A percentile compares a stretch with the other conserved stretches of the same genome.
Conservation (phyloP, 1,284 basidiomycete species). For the Cutaneotrichosporon dermatis region DNA sequence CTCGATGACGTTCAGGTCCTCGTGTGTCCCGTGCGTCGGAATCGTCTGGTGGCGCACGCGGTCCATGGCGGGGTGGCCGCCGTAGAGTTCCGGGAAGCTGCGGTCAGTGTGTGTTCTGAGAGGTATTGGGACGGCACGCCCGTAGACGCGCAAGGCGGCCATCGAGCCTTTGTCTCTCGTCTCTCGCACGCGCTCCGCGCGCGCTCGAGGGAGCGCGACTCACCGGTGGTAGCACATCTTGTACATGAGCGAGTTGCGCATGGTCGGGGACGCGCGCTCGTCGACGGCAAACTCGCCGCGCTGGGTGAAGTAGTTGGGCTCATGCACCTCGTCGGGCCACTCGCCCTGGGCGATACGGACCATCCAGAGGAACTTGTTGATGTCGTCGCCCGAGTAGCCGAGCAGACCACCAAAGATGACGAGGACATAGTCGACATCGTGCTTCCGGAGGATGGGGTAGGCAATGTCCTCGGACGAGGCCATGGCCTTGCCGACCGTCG, state of each 20-base stretch:
- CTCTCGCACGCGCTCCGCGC: too few species aligned
- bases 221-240: slow-evolving; percentile 95
- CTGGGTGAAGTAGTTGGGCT: slow-evolving; percentile 90
- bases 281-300: slow-evolving; percentile 92
- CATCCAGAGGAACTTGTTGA: slow-evolving; percentile 99
- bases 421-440: slow-evolving; percentile 97
- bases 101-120: slow-evolving; percentile 1
- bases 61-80: slow-evolving; percentile 67
- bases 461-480: slow-evolving; percentile 87
- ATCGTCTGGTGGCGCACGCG: slow-evolving; percentile 78
- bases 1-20: slow-evolving; percentile 74
- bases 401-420: slow-evolving; percentile 96
- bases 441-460: slow-evolving; percentile 92
- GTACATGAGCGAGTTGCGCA: slow-evolving; percentile 97
- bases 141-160: too few species aligned
- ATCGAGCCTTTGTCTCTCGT: too few species aligned
- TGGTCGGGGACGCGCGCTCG: slow-evolving; percentile 76
- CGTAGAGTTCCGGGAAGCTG: slow-evolving; percentile 82
- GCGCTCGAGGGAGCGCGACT: slow-evolving; percentile 28
- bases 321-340: slow-evolving; percentile 97
- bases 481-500: slow-evolving; percentile 98
- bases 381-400: slow-evolving; percentile 97
- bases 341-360: slow-evolving; percentile 95
- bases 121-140: too few species aligned
- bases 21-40: slow-evolving; percentile 62